Evolutionary conservation across 139 green algal genomes (phyloP).

Genomic region (Micractinium conductrix): DNA sequence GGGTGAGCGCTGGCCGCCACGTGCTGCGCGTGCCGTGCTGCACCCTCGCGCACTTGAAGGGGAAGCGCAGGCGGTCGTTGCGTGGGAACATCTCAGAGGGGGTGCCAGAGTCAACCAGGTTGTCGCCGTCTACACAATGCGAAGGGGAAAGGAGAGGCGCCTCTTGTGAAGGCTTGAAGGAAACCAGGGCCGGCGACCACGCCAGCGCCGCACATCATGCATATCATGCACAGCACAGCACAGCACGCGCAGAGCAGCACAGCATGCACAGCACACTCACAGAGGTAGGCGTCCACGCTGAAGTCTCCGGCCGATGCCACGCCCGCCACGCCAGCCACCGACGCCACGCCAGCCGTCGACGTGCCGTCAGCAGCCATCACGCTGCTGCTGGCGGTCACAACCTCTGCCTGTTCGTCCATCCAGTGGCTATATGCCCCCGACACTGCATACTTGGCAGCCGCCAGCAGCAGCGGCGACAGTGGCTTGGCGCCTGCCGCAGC

Average conservation of each 20-base stretch:
- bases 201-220: too few relatives aligned
- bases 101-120: neutral
- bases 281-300: neutral
- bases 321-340: neutral
- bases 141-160: neutral
- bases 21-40: too few relatives aligned
- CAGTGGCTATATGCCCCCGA: neutral
- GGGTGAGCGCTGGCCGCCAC: too few relatives aligned
- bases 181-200: too few relatives aligned
- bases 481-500: neutral
- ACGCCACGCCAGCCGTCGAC: neutral
- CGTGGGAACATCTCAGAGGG: neutral
- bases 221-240: too few relatives aligned
- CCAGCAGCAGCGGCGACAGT: neutral
- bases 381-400: too few relatives aligned
- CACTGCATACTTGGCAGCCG: neutral
- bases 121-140: slow-evolving; percentile 18
- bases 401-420: neutral
- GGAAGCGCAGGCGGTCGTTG: neutral
- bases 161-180: too few relatives aligned
- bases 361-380: neutral
- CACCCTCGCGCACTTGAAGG: neutral
- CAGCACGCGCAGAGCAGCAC: too few relatives aligned
- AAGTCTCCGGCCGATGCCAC: neutral
- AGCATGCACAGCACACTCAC: neutral